Percentiles rank a stretch among this genome's conserved stretches.
These are phyloP conservation scores for Lithocarpus polystachyus DNA, from an alignment of 306 rosid species.

Conservation along the genomic window DNA sequence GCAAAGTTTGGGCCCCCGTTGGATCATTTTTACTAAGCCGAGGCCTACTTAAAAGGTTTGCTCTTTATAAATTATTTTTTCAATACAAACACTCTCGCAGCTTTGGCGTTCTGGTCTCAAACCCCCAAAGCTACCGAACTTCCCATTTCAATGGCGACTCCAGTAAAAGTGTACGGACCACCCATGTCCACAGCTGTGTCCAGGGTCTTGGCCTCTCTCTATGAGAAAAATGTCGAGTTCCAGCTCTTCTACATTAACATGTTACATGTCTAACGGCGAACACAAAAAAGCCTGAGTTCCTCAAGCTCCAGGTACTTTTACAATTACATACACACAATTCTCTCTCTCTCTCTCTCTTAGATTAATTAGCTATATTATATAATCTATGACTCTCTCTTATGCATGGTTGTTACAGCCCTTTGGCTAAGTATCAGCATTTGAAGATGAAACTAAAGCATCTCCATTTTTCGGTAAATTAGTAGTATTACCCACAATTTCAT, in stretches of 20 bases:
- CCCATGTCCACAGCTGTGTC: slow-evolving; percentile 75
- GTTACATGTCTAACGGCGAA: slow-evolving; percentile 65
- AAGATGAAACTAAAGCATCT: slow-evolving; percentile 40
- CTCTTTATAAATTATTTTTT: too few species aligned
- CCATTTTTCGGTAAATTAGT: slow-evolving; percentile 57
- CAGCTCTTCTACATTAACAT: slow-evolving; percentile 51
- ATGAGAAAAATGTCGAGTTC: slow-evolving; percentile 63
- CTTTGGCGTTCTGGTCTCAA: too few species aligned
- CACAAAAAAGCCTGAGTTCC: slow-evolving; percentile 64
- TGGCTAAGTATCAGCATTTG: slow-evolving; percentile 87
- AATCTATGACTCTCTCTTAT: background rate
- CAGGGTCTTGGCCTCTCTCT: slow-evolving; percentile 70
- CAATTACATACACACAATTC: background rate
- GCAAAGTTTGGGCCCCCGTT: background rate
- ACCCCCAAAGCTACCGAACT: background rate
- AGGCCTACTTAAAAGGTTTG: background rate
- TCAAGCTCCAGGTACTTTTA: slow-evolving; percentile 56
- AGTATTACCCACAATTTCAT: background rate
- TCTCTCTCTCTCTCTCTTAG: background rate
- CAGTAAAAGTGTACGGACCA: slow-evolving; percentile 81
- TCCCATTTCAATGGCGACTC: slow-evolving; percentile 40
- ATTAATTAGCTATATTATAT: background rate
- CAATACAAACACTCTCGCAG: too few species aligned
- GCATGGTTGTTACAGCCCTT: slow-evolving; percentile 47
- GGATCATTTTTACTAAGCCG: too few species aligned